Percentiles rank a stretch among this genome's conserved stretches.
Evolutionary conservation across 169 alveolate species (phyloP).

Genomic region (Plasmodium inui): DNA sequence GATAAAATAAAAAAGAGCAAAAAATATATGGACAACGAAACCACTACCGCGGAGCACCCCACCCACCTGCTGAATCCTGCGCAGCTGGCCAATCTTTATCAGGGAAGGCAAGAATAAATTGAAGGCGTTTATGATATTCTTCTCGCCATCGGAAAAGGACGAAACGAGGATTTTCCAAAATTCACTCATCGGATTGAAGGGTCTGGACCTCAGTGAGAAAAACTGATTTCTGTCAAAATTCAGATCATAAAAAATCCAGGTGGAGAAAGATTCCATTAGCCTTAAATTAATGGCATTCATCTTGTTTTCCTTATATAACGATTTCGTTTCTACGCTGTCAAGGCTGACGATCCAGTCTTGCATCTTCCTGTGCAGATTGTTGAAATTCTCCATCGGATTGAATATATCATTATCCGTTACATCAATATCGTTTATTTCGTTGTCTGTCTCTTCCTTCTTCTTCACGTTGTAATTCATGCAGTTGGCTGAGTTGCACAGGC

Average conservation of each 20-base stretch:
- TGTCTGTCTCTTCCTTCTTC: slow-evolving; percentile 22
- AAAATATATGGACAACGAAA: background rate
- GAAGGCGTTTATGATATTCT: slow-evolving; percentile 28
- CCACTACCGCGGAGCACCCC: background rate
- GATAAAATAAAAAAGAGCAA: too few relatives aligned
- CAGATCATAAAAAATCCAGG: slow-evolving; percentile 51
- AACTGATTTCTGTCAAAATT: slow-evolving; percentile 28
- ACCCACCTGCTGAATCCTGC: slow-evolving; percentile 64
- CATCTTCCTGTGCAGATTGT: slow-evolving; percentile 40
- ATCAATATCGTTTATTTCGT: slow-evolving; percentile 17
- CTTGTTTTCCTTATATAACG: slow-evolving; percentile 29
- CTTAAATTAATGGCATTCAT: slow-evolving; percentile 30
- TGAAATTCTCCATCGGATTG: slow-evolving; percentile 44
- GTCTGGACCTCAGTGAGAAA: slow-evolving; percentile 32
- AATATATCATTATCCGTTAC: slow-evolving; percentile 26
- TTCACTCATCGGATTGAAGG: slow-evolving; percentile 25
- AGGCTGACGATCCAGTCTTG: slow-evolving; percentile 41
- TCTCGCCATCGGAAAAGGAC: slow-evolving; percentile 63
- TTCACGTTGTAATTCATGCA: slow-evolving; percentile 22
- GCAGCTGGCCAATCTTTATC: slow-evolving; percentile 54
- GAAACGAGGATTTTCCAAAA: slow-evolving; percentile 62
- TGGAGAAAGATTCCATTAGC: slow-evolving; percentile 37
- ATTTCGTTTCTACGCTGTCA: background rate
- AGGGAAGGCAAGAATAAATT: slow-evolving; percentile 48
- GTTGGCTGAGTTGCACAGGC: slow-evolving; percentile 26